Percentiles rank a stretch among this genome's conserved stretches.
These are phyloP conservation scores for Annona squamosa DNA, from an alignment of 164 flowering plant species.

Conservation along the genomic window DNA sequence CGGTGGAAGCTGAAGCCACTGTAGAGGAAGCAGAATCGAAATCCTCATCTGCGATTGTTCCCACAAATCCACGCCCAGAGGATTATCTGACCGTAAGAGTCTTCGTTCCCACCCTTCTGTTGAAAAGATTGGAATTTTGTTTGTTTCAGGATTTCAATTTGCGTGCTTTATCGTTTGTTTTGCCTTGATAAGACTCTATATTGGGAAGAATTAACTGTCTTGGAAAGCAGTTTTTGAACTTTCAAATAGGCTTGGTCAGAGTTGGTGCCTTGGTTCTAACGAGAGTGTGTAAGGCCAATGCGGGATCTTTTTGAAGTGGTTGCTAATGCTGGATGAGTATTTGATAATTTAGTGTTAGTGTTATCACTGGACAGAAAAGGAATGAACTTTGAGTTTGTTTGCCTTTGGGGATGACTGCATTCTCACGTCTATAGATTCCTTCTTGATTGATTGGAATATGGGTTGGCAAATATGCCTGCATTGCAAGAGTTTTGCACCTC, in stretches of 20 bases:
- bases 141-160: neutral
- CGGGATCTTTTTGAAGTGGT: neutral
- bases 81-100: conserved; percentile 66
- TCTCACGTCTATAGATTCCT: neutral
- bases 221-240: neutral
- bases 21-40: conserved; percentile 43
- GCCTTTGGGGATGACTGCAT: neutral
- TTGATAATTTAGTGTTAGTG: neutral
- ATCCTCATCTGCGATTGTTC: conserved; percentile 59
- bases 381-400: too few species aligned
- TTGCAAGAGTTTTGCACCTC: neutral
- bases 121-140: neutral
- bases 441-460: neutral
- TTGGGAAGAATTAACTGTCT: neutral
- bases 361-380: neutral
- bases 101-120: neutral
- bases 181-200: neutral
- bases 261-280: neutral
- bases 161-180: neutral
- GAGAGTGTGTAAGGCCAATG: neutral
- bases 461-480: neutral
- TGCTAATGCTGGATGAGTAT: neutral
- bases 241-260: neutral
- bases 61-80: conserved; percentile 64
- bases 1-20: conserved; percentile 19